Evolutionary conservation across 116 monocot genomes (phyloP).

Genomic region (Dioscorea cayenensis): DNA sequence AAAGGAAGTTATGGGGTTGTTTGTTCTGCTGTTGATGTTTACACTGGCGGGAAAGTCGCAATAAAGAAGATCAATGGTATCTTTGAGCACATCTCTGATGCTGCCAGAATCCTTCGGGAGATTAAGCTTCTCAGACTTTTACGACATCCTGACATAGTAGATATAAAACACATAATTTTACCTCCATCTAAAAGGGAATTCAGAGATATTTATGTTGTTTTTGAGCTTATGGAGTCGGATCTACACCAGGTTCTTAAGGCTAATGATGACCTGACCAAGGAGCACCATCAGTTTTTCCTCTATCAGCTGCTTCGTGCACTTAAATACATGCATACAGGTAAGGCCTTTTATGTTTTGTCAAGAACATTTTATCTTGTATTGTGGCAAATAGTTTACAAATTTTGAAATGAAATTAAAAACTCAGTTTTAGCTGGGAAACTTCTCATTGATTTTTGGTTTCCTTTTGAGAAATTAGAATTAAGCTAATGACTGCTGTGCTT

Average conservation of each 20-base stretch:
- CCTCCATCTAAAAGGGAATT: conserved; percentile 5
- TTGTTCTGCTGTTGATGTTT: not conserved
- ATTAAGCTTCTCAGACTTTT: conserved; percentile 8
- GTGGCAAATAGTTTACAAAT: not conserved
- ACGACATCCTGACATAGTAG: conserved; percentile 6
- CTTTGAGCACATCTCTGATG: conserved; percentile 8
- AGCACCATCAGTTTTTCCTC: conserved; percentile 8
- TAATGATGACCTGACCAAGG: conserved; percentile 8
- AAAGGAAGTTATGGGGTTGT: conserved; percentile 11
- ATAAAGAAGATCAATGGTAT: conserved; percentile 4
- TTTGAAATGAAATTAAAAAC: not conserved
- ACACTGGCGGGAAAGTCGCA: conserved; percentile 1
- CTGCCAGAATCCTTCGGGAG: conserved; percentile 7
- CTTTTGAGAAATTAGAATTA: too few species aligned
- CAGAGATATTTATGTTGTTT: conserved; percentile 3
- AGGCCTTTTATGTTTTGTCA: not conserved
- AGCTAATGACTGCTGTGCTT: too few species aligned
- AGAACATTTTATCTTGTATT: not conserved
- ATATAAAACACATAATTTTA: conserved; percentile 3
- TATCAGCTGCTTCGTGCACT: conserved; percentile 5
- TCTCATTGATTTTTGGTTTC: too few species aligned
- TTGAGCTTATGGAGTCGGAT: conserved; percentile 7
- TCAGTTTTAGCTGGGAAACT: not conserved
- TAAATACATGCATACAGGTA: conserved; percentile 7
- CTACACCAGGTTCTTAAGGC: conserved; percentile 6